phyloP scores from a whole-genome alignment of 2,329 filamentous ascomycete species.

The Ophiostoma ips region DNA sequence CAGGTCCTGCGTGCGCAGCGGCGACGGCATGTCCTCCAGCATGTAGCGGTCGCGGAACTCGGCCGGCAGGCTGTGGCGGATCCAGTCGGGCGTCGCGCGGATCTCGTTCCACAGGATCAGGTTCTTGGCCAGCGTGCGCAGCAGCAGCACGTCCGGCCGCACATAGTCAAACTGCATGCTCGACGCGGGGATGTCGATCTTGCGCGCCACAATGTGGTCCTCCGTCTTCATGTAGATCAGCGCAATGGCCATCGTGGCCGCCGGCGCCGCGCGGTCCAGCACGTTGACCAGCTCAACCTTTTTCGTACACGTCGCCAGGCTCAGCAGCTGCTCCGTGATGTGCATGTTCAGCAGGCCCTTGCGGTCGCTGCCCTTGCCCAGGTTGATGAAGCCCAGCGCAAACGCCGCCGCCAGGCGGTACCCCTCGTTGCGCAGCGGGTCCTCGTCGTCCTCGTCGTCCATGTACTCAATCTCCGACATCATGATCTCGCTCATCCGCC shows the following conservation, averaged over 20 bases:
- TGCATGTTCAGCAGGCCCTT: constrained; percentile 88
- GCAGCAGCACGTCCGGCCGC: constrained; percentile 78
- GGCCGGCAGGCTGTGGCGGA: constrained; percentile 56
- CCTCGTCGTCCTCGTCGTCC: constrained; percentile 67
- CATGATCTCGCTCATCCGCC: constrained; percentile 98
- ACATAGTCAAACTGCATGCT: constrained; percentile 89
- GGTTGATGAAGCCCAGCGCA: constrained; percentile 83
- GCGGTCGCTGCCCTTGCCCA: constrained; percentile 79
- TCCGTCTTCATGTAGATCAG: constrained; percentile 97
- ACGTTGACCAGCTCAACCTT: constrained; percentile 87
- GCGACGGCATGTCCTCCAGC: constrained; percentile 43
- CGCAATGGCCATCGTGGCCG: constrained; percentile 78
- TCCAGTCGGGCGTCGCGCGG: constrained; percentile 58
- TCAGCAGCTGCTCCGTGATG: constrained; percentile 74
- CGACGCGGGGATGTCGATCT: constrained; percentile 87
- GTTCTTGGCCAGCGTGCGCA: constrained; percentile 79
- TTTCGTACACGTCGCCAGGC: constrained; percentile 76
- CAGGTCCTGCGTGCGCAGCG: constrained; percentile 67
- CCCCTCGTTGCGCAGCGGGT: constrained; percentile 81
- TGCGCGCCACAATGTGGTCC: constrained; percentile 70
- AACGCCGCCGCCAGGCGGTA: constrained; percentile 92
- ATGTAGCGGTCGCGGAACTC: constrained; percentile 51
- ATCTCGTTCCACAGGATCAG: constrained; percentile 88
- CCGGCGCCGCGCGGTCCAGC: constrained; percentile 81
- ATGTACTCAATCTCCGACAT: constrained; percentile 91